Base-by-base conservation (phyloP, 257 asterid genomes). In the Petunia axillaris region DNA sequence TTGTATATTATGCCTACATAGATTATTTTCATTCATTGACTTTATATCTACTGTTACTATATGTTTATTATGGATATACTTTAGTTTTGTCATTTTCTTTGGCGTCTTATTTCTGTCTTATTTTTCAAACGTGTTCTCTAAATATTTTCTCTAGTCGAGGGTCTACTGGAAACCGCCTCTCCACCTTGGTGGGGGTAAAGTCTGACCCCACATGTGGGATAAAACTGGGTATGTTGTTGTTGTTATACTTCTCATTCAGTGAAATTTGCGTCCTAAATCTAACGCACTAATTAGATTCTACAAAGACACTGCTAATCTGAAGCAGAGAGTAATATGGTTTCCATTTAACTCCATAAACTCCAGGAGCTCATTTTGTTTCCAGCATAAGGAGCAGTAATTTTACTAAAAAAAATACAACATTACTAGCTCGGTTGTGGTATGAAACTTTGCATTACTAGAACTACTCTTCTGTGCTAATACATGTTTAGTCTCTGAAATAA, bases 221-320 rank as follows among this genome's bases (percentile, higher is more conserved):
- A 25, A 25, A 25, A 25, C 25, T 25, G 25, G 25, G 25, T 25
- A 25, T 25, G 25, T 25, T 25, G 25, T 25, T 25, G 25, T 25
- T 25, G 25, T 25, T 5, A 67, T 41, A 15, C 54, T 67, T n/a
- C 38, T 0, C 38, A 67, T 67, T n/a, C 41, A 67, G 15, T 41
- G 11, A 66, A 41, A 3, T 53, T 67, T 41, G 38, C n/a, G 75
- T 8, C 38, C 54, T n/a, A 66, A 37, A 41, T 41, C 14, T 6
- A 66, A 66, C 54, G n/a, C 54, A 66, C 14, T 37, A 15, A 15
- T 52, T 9, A 52, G 55, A 52, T 52, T 52, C 55, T 52, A 11
- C 55, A 48, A 6, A 66, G 37, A 66, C 54, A 67, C 75, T 7
- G 3, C 75, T 66, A 66, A 66, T 66, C 53, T 41, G 75, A 66